Evolutionary conservation across 2,329 filamentous ascomycete species (phyloP).

Genomic region (Xylariaceae sp.): DNA sequence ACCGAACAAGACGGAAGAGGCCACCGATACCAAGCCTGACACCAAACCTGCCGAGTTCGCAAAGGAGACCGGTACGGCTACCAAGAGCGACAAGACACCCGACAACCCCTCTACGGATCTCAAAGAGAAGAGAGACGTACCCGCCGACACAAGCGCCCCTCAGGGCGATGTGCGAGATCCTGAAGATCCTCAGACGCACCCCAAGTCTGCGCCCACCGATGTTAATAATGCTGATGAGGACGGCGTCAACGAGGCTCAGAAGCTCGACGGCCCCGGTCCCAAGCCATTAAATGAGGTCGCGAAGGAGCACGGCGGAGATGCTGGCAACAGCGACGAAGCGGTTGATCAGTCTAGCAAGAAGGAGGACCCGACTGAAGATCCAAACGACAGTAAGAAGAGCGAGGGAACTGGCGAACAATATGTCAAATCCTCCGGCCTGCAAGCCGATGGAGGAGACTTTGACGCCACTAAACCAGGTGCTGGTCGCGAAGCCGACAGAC

Average conservation of each 20-base stretch:
- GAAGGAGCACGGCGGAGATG: constrained; percentile 29
- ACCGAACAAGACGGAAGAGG: background rate
- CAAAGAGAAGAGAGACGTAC: constrained; percentile 20
- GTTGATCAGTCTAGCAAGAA: constrained; percentile 20
- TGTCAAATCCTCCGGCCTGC: constrained; percentile 56
- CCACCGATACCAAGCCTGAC: background rate
- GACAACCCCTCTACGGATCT: constrained; percentile 28
- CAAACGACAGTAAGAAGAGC: constrained; percentile 24
- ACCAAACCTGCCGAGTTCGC: constrained; percentile 16
- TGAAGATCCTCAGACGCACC: constrained; percentile 34
- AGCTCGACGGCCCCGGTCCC: constrained; percentile 43
- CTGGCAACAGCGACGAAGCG: constrained; percentile 21
- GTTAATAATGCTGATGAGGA: constrained; percentile 33
- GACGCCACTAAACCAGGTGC: constrained; percentile 64
- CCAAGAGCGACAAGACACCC: constrained; percentile 23
- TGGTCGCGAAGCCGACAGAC: constrained; percentile 65
- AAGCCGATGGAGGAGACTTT: constrained; percentile 66
- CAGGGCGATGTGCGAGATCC: constrained; percentile 44
- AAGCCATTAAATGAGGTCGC: constrained; percentile 38
- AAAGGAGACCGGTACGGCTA: constrained; percentile 26
- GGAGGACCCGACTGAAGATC: constrained; percentile 26
- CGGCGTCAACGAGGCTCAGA: constrained; percentile 33
- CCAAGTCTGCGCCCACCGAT: constrained; percentile 35
- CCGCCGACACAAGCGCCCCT: constrained; percentile 26
- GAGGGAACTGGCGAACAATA: constrained; percentile 56